Evolutionary conservation across 2,329 filamentous ascomycete species (phyloP), one percentile per base, ranked within the genome.

Genomic region (Fusarium sp.): DNA sequence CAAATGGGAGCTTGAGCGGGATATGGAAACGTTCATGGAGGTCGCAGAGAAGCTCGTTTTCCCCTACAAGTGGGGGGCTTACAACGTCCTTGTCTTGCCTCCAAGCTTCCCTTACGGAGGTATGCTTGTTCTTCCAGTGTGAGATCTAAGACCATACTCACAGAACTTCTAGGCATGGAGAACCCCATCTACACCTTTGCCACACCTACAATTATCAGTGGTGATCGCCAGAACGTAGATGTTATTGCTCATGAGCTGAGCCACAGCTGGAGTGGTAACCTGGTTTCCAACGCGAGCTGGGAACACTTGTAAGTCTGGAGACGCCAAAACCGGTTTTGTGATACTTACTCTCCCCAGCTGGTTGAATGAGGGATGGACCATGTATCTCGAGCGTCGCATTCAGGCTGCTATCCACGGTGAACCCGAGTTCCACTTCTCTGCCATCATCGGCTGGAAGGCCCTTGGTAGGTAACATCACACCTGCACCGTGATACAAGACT

Each of bases 181-280:
- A 98, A 98, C 80, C 95, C 95, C 0, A 91, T 98, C 62, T 98
- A 93, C 84, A 98, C 96, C 0, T 98, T 97, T 81, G 96, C 95
- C 2, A 98, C 96, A 2, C 96, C 96, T 2, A 97, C 95, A 38
- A 93, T 98, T 76, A 95, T 99, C 79, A 96, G 93, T 66, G 96
- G 96, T 57, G 93, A 96, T 78, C 89, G 93, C 50, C 93, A 98
- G 80, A 98, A 98, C 76, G 91, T 98, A 22, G 96, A 98, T 81
- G 96, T 98, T 22, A 97, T 99, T 83, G 96, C 96, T 2, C 96
- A 98, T 81, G 95, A 91, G 88, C 79, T 93, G 72, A 88, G 87
- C 74, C 90, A 92, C 80, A 91, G 93, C 77, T 98, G 95, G 95
- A 96, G 93, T 70, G 96, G 95, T 29, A 98, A 98, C 77, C 85